These are phyloP conservation scores for Vanilla planifolia DNA, from an alignment of 106 monocot genomes.

Conservation along the genomic window DNA sequence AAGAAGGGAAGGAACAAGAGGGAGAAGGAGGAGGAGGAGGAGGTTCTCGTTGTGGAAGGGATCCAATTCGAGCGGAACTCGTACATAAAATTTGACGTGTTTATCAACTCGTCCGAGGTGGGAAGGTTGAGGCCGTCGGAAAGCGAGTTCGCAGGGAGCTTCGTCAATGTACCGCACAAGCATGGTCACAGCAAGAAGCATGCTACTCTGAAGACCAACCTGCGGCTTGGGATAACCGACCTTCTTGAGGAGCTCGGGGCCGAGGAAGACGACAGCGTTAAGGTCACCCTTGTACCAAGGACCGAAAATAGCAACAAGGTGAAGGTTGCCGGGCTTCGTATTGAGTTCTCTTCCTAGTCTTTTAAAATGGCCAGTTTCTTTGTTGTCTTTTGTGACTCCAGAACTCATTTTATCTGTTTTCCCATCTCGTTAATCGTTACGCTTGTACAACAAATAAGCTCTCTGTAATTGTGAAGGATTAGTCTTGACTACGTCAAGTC, in stretches of 20 bases:
- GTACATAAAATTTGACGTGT: constrained; percentile 44
- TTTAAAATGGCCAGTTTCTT: too few species aligned
- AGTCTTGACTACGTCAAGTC: too few species aligned
- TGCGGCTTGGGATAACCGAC: constrained; percentile 37
- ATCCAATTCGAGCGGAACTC: constrained; percentile 12
- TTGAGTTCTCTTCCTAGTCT: constrained; percentile 11
- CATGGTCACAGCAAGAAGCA: background rate
- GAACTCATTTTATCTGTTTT: too few species aligned
- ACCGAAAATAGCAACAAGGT: constrained; percentile 13
- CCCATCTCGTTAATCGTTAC: too few species aligned
- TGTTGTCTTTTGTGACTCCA: too few species aligned
- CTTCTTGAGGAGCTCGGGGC: constrained; percentile 36
- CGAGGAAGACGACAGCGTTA: constrained; percentile 28
- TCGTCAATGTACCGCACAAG: constrained; percentile 39
- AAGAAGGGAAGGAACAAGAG: constrained; percentile 8
- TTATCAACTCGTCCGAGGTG: constrained; percentile 24
- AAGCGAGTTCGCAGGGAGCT: constrained; percentile 59
- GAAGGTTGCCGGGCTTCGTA: constrained; percentile 21
- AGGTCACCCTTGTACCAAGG: constrained; percentile 36
- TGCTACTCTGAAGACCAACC: background rate
- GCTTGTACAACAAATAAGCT: too few species aligned
- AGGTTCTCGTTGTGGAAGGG: constrained; percentile 23
- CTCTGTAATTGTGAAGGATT: too few species aligned
- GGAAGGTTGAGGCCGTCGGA: constrained; percentile 8
- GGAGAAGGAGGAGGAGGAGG: constrained; percentile 24